Percentiles rank a stretch among this genome's conserved stretches.
Evolutionary conservation across 805 yeast species (phyloP).

Genomic region (Schwanniomyces polymorphus): DNA sequence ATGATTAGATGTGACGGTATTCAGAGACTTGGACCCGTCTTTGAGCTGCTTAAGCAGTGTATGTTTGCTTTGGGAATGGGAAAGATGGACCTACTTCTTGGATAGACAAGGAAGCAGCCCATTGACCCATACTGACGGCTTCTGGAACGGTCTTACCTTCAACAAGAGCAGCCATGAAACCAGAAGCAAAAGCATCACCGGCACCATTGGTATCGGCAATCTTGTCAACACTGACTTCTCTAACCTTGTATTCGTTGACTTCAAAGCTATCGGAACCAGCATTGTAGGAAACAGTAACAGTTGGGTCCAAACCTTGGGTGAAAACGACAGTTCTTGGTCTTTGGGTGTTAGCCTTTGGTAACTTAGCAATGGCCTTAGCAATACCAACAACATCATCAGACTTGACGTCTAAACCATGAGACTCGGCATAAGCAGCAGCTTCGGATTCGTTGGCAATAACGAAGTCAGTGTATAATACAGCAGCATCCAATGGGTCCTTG

Average conservation of each 20-base stretch:
- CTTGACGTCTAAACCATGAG: conserved; percentile 58
- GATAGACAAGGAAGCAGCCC: conserved; percentile 91
- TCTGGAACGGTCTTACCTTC: conserved; percentile 61
- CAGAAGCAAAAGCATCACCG: conserved; percentile 98
- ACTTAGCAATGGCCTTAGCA: conserved; percentile 78
- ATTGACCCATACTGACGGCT: conserved; percentile 84
- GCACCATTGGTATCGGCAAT: conserved; percentile 97
- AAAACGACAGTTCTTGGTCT: conserved; percentile 84
- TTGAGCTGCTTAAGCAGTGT: conserved; percentile 21
- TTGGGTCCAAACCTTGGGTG: conserved; percentile 95
- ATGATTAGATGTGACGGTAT: conserved; percentile 1
- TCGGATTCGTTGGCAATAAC: conserved; percentile 96
- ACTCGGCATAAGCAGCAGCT: conserved; percentile 90
- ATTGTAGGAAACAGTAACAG: conserved; percentile 70
- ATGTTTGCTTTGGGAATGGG: conserved; percentile 74
- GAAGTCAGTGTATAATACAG: conserved; percentile 84
- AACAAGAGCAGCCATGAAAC: conserved; percentile 87
- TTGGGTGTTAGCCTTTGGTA: conserved; percentile 68
- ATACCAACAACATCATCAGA: conserved; percentile 67
- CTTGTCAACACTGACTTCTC: conserved; percentile 62
- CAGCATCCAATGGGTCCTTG: conserved; percentile 82
- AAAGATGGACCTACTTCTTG: conserved; percentile 94
- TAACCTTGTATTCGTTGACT: conserved; percentile 63
- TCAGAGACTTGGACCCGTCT: conserved; percentile 1
- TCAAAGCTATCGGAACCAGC: conserved; percentile 45